Evolutionary conservation across 2,329 filamentous ascomycete genomes (phyloP).

Genomic region (Cercospora berteroae): DNA sequence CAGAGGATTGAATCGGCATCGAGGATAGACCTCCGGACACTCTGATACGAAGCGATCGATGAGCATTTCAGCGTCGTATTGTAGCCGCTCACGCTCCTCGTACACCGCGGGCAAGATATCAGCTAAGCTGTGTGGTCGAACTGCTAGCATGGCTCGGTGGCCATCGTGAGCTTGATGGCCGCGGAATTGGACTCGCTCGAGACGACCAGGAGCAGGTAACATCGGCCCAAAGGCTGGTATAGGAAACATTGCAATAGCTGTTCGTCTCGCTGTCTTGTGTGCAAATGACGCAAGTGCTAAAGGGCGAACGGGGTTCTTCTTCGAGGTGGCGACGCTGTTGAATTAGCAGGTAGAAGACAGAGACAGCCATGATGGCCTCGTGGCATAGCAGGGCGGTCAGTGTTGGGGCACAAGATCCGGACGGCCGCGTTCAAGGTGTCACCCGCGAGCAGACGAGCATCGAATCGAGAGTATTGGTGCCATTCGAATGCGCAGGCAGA

Average conservation of each 20-base stretch:
- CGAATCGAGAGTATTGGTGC: background rate
- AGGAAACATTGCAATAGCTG: background rate
- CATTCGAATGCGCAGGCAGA: background rate
- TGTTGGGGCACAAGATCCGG: background rate
- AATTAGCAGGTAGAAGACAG: background rate
- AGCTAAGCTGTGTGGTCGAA: slow-evolving; percentile 11
- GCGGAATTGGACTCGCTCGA: background rate
- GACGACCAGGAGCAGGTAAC: background rate
- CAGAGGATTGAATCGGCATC: slow-evolving; percentile 17
- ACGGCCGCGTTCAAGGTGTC: background rate
- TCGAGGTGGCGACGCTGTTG: background rate
- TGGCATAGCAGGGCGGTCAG: background rate
- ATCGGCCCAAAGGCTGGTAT: background rate
- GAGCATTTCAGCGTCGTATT: slow-evolving; percentile 14
- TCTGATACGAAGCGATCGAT: slow-evolving; percentile 17
- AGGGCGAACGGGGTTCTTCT: background rate
- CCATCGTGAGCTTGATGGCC: slow-evolving; percentile 3
- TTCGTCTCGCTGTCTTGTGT: background rate
- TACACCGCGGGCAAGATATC: slow-evolving; percentile 11
- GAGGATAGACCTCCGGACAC: slow-evolving; percentile 17
- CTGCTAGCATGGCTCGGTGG: slow-evolving; percentile 9
- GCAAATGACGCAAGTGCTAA: background rate
- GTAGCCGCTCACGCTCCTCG: slow-evolving; percentile 14
- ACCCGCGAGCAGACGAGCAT: background rate
- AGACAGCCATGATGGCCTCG: background rate